Evolutionary conservation across 495 filamentous ascomycete genomes (phyloP).

Genomic region (Neurospora sp.): DNA sequence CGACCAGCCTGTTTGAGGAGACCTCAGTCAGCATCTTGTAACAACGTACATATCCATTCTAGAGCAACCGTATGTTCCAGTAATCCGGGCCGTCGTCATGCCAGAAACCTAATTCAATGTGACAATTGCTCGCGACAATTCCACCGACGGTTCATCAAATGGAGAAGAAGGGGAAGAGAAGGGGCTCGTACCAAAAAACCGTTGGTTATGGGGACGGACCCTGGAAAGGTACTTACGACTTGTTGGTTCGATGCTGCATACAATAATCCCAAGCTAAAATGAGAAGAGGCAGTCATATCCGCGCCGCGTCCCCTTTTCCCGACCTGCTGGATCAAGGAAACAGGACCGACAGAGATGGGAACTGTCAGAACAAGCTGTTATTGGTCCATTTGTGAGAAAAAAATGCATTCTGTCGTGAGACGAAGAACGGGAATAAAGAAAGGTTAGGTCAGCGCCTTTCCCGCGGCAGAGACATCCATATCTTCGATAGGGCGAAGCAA

Average conservation of each 20-base stretch:
- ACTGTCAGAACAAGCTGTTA: not conserved
- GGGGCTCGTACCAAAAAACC: not conserved
- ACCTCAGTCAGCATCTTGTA: not conserved
- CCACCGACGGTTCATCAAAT: not conserved
- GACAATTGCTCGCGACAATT: not conserved
- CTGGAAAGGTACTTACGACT: not conserved
- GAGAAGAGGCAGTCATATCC: not conserved
- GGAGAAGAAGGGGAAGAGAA: not conserved
- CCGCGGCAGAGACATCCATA: not conserved
- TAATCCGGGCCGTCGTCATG: not conserved
- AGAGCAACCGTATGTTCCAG: not conserved
- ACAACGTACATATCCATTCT: not conserved
- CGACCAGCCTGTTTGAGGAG: not conserved
- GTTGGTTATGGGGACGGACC: not conserved
- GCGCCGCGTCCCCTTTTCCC: not conserved
- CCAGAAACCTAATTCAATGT: not conserved
- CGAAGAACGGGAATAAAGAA: not conserved
- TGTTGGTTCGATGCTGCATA: not conserved
- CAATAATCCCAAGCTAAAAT: not conserved
- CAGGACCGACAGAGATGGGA: not conserved
- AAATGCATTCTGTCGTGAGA: not conserved
- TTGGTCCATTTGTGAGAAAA: not conserved
- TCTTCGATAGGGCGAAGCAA: not conserved
- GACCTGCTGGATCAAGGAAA: not conserved
- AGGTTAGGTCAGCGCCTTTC: not conserved